Percentiles rank a stretch among this genome's conserved stretches.
Conservation (phyloP, 495 filamentous ascomycete genomes). For the Amorphotheca resinae region DNA sequence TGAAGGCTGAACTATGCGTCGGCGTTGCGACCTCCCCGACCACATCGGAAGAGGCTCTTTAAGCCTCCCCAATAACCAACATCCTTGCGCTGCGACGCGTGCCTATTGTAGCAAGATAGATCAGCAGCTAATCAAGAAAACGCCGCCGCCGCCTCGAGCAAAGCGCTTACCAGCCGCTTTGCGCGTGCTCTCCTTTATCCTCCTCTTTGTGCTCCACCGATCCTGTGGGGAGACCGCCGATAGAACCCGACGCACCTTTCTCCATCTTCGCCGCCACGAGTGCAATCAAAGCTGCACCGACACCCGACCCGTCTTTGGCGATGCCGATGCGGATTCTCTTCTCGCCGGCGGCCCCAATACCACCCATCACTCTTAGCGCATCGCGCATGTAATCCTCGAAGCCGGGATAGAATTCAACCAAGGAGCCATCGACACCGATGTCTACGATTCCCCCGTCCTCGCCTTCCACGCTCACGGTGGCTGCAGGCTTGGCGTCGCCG, state of each 20-base stretch:
- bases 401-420: conserved; percentile 86
- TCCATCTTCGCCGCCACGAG: conserved; percentile 45
- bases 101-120: not conserved
- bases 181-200: not conserved
- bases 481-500: conserved; percentile 16
- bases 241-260: conserved; percentile 1
- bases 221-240: not conserved
- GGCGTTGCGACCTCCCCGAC: no score
- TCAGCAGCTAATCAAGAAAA: not conserved
- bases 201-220: not conserved
- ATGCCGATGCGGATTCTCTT: conserved; percentile 79
- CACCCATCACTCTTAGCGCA: conserved; percentile 54
- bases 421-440: conserved; percentile 78
- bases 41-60: no score
- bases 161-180: not conserved
- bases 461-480: conserved; percentile 6
- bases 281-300: conserved; percentile 85
- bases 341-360: conserved; percentile 60
- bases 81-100: not conserved
- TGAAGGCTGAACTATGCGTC: no score
- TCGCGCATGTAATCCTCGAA: conserved; percentile 73
- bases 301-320: conserved; percentile 86
- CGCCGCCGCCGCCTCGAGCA: no score
- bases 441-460: conserved; percentile 55
- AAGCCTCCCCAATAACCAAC: no score